These are phyloP conservation scores for Sclerotinia borealis DNA, from an alignment of 2,329 filamentous ascomycete species.

Conservation along the genomic window DNA sequence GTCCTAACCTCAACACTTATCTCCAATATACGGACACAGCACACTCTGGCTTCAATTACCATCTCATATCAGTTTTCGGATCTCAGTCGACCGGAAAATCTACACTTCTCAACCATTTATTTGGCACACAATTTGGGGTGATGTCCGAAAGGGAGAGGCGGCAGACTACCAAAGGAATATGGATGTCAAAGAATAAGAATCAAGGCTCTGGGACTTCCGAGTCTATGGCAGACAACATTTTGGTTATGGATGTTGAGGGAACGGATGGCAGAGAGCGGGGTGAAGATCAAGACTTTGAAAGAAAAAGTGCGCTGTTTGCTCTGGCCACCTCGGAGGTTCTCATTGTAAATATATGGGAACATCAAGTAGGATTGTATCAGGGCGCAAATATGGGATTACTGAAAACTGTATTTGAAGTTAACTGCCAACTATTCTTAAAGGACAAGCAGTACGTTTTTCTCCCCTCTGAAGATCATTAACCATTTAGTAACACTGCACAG, in stretches of 20 bases:
- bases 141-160: conserved; percentile 93
- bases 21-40: conserved; percentile 73
- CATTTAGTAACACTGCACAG: conserved; percentile 39
- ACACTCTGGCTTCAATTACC: conserved; percentile 94
- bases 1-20: conserved; percentile 73
- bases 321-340: conserved; percentile 96
- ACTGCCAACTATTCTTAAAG: conserved; percentile 92
- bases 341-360: conserved; percentile 99
- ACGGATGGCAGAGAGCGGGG: conserved; percentile 94
- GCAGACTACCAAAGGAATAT: conserved; percentile 98
- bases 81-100: conserved; percentile 99
- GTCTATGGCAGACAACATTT: conserved; percentile 89
- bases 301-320: conserved; percentile 95
- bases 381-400: conserved; percentile 97
- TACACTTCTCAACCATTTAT: conserved; percentile 90
- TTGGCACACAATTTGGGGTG: conserved; percentile 92
- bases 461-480: conserved; percentile 9
- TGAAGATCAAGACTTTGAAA: conserved; percentile 97
- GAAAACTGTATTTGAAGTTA: conserved; percentile 99
- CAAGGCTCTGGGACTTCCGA: conserved; percentile 42
- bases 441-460: conserved; percentile 68
- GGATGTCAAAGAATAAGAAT: conserved; percentile 96
- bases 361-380: conserved; percentile 96
- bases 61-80: conserved; percentile 97
- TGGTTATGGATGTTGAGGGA: conserved; percentile 99